Conservation (phyloP, 2,329 filamentous ascomycete species). For the Lojkania enalia region DNA sequence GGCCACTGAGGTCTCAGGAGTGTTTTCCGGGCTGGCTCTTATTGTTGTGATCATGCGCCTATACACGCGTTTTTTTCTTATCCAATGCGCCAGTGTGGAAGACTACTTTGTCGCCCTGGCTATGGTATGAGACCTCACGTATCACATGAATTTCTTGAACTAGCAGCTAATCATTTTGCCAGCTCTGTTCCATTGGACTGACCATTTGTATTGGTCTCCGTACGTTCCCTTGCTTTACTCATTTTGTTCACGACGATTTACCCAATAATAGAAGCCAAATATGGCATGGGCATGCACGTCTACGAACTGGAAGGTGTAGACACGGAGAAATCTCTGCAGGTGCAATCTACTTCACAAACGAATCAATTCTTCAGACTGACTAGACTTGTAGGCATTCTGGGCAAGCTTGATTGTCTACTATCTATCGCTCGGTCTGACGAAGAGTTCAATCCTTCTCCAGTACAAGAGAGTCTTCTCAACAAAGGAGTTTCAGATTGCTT, state of each 20-base stretch:
- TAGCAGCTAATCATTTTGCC: neutral
- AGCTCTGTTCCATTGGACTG: constrained; percentile 34
- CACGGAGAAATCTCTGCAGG: constrained; percentile 28
- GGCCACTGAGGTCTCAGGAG: constrained; percentile 26
- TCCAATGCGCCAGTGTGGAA: constrained; percentile 33
- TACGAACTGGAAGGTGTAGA: constrained; percentile 16
- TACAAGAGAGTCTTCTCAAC: constrained; percentile 38
- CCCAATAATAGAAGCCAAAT: constrained; percentile 30
- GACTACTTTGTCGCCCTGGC: constrained; percentile 33
- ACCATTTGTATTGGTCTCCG: constrained; percentile 34
- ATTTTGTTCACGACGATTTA: too few species aligned
- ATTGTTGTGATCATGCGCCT: constrained; percentile 29
- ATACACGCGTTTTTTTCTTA: constrained; percentile 35
- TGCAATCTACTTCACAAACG: constrained; percentile 10
- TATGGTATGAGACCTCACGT: constrained; percentile 27
- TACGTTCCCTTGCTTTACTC: constrained; percentile 19
- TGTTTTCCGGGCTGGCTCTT: constrained; percentile 31
- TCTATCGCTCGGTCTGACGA: constrained; percentile 37
- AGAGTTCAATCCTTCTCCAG: constrained; percentile 39
- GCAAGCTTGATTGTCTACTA: constrained; percentile 39
- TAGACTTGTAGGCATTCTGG: constrained; percentile 36
- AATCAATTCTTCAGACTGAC: constrained; percentile 1
- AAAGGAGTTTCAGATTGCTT: constrained; percentile 28
- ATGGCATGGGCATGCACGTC: constrained; percentile 35
- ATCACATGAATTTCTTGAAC: too few species aligned